Conservation (phyloP, 805 yeast genomes). For the Starmerella kuoi region DNA sequence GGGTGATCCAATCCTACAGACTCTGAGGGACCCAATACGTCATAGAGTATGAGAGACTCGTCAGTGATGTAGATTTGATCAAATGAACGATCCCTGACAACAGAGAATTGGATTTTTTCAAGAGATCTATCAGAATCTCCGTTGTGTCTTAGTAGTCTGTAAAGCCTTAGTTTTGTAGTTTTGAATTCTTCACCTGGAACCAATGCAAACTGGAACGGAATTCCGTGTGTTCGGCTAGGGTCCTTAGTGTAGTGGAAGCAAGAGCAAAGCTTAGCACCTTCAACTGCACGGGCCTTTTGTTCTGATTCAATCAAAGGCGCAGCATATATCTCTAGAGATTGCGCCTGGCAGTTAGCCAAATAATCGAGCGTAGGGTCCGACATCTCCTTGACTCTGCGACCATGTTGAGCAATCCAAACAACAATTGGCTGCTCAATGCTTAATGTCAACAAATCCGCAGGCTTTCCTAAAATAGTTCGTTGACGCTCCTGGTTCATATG, state of each 20-base stretch:
- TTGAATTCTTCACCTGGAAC: constrained; percentile 51
- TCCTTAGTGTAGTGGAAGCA: constrained; percentile 68
- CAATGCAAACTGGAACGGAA: constrained; percentile 56
- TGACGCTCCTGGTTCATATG: constrained; percentile 30
- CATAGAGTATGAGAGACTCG: constrained; percentile 44
- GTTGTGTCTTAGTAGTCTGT: constrained; percentile 49
- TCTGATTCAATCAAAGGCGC: constrained; percentile 22
- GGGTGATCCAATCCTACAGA: constrained; percentile 77
- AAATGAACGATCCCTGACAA: constrained; percentile 29
- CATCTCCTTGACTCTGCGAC: constrained; percentile 4
- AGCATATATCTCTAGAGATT: constrained; percentile 44
- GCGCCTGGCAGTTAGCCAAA: constrained; percentile 1
- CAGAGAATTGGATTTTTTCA: constrained; percentile 56
- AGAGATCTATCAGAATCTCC: constrained; percentile 54
- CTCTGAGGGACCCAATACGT: constrained; percentile 39
- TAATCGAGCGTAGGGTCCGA: not conserved
- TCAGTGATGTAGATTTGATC: constrained; percentile 34
- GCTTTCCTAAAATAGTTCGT: constrained; percentile 58
- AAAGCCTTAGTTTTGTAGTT: constrained; percentile 55
- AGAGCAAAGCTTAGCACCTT: constrained; percentile 33
- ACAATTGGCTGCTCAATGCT: constrained; percentile 9
- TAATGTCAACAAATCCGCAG: constrained; percentile 28
- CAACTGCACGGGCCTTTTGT: constrained; percentile 7
- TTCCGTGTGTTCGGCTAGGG: constrained; percentile 34
- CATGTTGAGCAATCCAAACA: constrained; percentile 6